Base-by-base conservation (phyloP, 2,329 filamentous ascomycete species). In the Hymenoscyphus repandus region DNA sequence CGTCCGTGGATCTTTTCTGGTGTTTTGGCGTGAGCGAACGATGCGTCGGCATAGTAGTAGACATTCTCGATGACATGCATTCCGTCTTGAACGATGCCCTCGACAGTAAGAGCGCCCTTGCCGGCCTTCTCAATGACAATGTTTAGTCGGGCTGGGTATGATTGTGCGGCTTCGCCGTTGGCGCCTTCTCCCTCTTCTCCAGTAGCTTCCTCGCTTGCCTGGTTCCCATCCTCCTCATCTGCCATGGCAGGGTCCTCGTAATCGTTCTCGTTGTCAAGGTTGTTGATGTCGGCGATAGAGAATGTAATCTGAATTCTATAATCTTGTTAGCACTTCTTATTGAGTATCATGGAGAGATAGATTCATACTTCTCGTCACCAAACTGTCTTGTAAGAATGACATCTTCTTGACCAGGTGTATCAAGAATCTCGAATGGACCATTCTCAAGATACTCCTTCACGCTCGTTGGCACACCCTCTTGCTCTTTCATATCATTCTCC, bases 361-460 rank as follows among this genome's bases (percentile, higher is more conserved):
- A 6, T 20, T 36, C 83, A 71, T 72, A 93, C 90, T 85, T 89
- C 76, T 99, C 93, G 57, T 95, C 85, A 64, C 87, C 88, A 65
- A 88, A 92, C 58, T 80, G 85, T 65, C 91, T 86, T 54, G 83
- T 86, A 59, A 99, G 78, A 64, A 86, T 78, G 60, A 99, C 88
- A 62, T 96, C 90, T 74, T 97, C 88, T 70, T 90, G 80, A 56
- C 93, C 93, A 27, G 85, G 77, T 31, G 78, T 82, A 70, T 99
- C 93, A 64, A 88, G 76, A 55, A 93, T 78, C 77, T 92, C 78
- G 71, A 90, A 99, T 37, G 85, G 80, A 66, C 85, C 85, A 73
- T 89, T 92, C 66, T 92, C 83, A 43, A 96, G 73, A 72, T 95
- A 96, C 69, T 93, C 88, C 73, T 90, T 85, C 69, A 96, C 80